Conservation (phyloP, 495 filamentous ascomycete species). For the Tuber aestivum region DNA sequence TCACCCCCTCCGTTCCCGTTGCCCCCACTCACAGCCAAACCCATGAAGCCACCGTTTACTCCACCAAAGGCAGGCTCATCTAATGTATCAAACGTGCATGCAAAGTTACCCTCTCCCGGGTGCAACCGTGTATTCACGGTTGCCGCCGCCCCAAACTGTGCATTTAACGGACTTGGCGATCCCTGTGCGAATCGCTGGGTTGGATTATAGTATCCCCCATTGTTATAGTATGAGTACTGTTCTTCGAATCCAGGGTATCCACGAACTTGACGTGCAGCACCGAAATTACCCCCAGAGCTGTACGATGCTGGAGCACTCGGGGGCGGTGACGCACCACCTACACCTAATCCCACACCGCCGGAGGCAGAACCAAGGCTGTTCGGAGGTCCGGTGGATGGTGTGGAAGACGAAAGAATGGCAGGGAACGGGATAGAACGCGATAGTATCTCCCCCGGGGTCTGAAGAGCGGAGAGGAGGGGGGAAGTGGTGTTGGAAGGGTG, state of each 20-base stretch:
- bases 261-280: slow-evolving; percentile 30
- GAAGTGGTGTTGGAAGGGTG: slow-evolving; percentile 38
- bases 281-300: slow-evolving; percentile 35
- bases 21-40: slow-evolving; percentile 19
- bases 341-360: slow-evolving; percentile 36
- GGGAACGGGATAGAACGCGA: slow-evolving; percentile 38
- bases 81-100: slow-evolving; percentile 40
- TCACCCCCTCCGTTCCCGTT: slow-evolving; percentile 32
- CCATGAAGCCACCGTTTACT: slow-evolving; percentile 18
- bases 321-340: slow-evolving; percentile 34
- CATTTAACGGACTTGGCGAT: slow-evolving; percentile 22
- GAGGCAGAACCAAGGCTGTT: slow-evolving; percentile 40
- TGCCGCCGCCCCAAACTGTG: slow-evolving; percentile 23
- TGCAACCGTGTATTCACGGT: slow-evolving; percentile 14
- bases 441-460: slow-evolving; percentile 37
- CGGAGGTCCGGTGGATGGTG: slow-evolving; percentile 36
- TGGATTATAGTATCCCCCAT: slow-evolving; percentile 33
- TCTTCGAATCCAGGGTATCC: slow-evolving; percentile 43
- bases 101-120: slow-evolving; percentile 36
- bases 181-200: slow-evolving; percentile 36
- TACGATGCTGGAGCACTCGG: slow-evolving; percentile 42
- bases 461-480: slow-evolving; percentile 39
- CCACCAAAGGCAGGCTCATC: slow-evolving; percentile 32
- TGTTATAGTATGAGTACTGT: slow-evolving; percentile 29
- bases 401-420: slow-evolving; percentile 37